Evolutionary conservation across 352 stramenopile species (phyloP).

Genomic region (Aphanomyces invadans): DNA sequence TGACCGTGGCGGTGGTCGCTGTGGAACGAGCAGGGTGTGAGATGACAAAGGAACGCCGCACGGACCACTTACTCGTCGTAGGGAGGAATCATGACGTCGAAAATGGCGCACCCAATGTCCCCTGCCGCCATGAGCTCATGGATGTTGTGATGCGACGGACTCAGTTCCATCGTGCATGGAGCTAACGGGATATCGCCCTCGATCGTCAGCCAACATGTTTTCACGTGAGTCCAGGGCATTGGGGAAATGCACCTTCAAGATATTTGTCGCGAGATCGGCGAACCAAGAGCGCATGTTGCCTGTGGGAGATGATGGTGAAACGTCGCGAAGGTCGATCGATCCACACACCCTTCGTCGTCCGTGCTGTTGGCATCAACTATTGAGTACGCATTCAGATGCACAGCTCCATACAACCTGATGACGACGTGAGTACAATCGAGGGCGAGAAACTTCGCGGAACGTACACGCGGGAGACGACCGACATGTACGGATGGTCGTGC

Average conservation of each 20-base stretch:
- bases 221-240: too few species aligned
- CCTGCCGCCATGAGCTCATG: conserved; percentile 68
- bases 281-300: conserved; percentile 21
- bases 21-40: not conserved
- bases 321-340: not conserved
- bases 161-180: conserved; percentile 58
- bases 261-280: not conserved
- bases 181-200: too few species aligned
- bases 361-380: conserved; percentile 44
- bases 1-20: conserved; percentile 21
- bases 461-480: conserved; percentile 62
- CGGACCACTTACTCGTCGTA: conserved; percentile 39
- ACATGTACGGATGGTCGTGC: conserved; percentile 81
- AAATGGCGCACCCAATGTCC: conserved; percentile 68
- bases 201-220: too few species aligned
- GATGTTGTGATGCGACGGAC: conserved; percentile 62
- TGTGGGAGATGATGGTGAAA: conserved; percentile 4
- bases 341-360: conserved; percentile 12
- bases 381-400: conserved; percentile 60
- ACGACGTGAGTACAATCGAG: too few species aligned
- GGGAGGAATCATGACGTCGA: conserved; percentile 80
- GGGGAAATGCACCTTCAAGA: not conserved
- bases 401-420: conserved; percentile 53
- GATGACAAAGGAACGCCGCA: not conserved
- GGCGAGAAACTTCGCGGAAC: not conserved